Base-by-base conservation (phyloP, 2,329 filamentous ascomycete genomes). In the Uncinocarpus reesii region DNA sequence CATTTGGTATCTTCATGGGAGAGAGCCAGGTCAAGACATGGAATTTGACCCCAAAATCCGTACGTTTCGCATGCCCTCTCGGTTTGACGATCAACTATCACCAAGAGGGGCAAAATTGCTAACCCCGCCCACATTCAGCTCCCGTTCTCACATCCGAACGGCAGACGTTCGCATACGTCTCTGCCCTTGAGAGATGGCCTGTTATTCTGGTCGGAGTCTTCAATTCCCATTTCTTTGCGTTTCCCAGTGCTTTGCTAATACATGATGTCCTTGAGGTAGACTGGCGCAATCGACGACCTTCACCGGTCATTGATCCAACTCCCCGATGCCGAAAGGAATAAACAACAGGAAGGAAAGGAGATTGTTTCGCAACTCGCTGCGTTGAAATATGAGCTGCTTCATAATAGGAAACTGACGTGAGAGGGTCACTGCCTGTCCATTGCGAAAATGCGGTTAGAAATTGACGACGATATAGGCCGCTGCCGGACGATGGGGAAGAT, bases 381-480 rank as follows among this genome's bases (percentile, higher is more conserved):
- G 55, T 75, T 98, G 59, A 98, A 98, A 70, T 95, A 96, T 68
- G 90, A 96, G 69, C 71, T 96, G 37, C 86, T 95, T 64, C 92
- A 98, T 63, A 81, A 95, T 65, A 80, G 88, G 36, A 72, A 78
- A 54, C 67, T 96, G 57, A 82, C 77, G 85, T 90, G 73, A 54
- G 77, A 60, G 36, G 16, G 4, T 10, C 11, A n/a, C 49, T 7
- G 26, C 21, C 29, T 7, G 20, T 24, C 18, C 42, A 26, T 7
- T n/a, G 21, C 11, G 13, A 15, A 16, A 7, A 42, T 4, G 18
- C n/a, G 10, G 7, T 35, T 28, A 18, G 18, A 15, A 18, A 11
- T 35, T 48, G n/a, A 47, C 16, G 5, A 26, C 29, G 28, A 40
- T 37, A 31, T 55, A 87, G 83, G 0, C 85, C 84, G 1, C 74